Evolutionary conservation across 2,329 filamentous ascomycete species (phyloP).

Genomic region (Penicillium expansum): DNA sequence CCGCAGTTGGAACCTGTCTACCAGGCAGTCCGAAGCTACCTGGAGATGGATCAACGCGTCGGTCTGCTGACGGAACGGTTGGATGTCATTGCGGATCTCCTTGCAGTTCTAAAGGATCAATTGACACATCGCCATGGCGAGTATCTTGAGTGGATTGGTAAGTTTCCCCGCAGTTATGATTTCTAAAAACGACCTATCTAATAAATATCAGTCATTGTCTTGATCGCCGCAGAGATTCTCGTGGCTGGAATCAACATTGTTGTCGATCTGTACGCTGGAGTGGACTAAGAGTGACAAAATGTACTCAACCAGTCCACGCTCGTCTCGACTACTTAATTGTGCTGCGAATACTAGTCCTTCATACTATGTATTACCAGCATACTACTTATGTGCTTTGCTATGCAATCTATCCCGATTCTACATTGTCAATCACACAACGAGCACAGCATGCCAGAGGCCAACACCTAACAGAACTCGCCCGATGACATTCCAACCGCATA

Average conservation of each 20-base stretch:
- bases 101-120: slow-evolving; percentile 93
- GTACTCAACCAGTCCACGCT: background rate
- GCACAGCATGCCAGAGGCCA: background rate
- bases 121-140: slow-evolving; percentile 89
- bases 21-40: slow-evolving; percentile 87
- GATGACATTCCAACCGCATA: background rate
- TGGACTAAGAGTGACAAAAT: slow-evolving; percentile 46
- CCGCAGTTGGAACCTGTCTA: slow-evolving; percentile 96
- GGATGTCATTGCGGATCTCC: slow-evolving; percentile 86
- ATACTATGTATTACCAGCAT: background rate
- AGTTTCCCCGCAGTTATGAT: slow-evolving; percentile 35
- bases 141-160: slow-evolving; percentile 86
- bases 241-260: slow-evolving; percentile 93
- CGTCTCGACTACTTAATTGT: background rate
- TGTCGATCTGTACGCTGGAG: slow-evolving; percentile 79
- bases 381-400: background rate
- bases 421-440: background rate
- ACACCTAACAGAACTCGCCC: background rate
- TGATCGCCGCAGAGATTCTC: slow-evolving; percentile 93
- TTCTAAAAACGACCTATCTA: slow-evolving; percentile 10
- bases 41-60: slow-evolving; percentile 97
- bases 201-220: slow-evolving; percentile 69
- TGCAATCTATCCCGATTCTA: background rate
- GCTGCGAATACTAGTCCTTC: background rate
- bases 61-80: slow-evolving; percentile 83